These are phyloP conservation scores for Claviceps lovelessii DNA, from an alignment of 2,329 filamentous ascomycete species.

Conservation along the genomic window DNA sequence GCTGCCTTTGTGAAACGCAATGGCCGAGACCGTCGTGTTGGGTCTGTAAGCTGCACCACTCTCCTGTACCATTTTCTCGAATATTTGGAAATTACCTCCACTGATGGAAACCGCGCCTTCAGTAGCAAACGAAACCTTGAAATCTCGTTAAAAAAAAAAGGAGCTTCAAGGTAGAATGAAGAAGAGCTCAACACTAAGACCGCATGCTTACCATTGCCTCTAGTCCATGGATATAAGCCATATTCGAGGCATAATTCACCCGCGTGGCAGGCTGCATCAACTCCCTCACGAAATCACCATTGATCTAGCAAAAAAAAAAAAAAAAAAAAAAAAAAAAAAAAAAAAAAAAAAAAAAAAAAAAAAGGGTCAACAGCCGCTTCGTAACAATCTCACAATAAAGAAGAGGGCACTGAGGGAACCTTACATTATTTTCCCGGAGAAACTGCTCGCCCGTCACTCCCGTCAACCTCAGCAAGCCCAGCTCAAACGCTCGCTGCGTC, in stretches of 20 bases:
- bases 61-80: constrained; percentile 59
- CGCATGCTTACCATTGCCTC: constrained; percentile 57
- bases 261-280: constrained; percentile 82
- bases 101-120: constrained; percentile 65
- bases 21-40: constrained; percentile 52
- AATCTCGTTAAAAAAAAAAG: neutral
- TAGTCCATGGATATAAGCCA: constrained; percentile 73
- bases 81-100: constrained; percentile 92
- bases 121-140: constrained; percentile 66
- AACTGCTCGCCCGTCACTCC: constrained; percentile 60
- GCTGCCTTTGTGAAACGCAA: constrained; percentile 36
- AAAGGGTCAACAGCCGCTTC: too few relatives aligned
- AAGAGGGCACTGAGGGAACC: neutral
- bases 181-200: neutral
- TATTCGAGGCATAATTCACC: constrained; percentile 88
- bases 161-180: neutral
- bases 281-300: constrained; percentile 55
- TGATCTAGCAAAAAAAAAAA: constrained; percentile 30
- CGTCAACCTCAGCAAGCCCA: constrained; percentile 53
- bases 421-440: constrained; percentile 45
- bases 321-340: neutral
- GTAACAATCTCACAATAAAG: neutral
- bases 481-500: constrained; percentile 49
- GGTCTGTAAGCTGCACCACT: constrained; percentile 47
- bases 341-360: too few relatives aligned